These are phyloP conservation scores for Citrus medica DNA, from an alignment of 345 rosid species.

Conservation along the genomic window DNA sequence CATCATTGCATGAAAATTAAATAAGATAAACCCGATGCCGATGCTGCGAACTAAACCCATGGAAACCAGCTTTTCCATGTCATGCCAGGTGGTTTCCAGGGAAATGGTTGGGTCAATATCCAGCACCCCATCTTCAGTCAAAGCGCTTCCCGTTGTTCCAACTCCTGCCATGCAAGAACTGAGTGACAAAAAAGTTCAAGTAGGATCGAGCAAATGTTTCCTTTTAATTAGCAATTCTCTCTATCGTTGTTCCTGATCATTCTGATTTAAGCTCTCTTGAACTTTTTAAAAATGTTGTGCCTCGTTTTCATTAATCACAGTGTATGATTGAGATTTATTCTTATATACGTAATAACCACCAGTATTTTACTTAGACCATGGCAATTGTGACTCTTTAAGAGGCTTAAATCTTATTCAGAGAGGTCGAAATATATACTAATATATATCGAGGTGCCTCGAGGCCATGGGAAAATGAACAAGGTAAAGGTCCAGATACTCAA, in stretches of 20 bases:
- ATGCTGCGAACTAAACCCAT: constrained; percentile 86
- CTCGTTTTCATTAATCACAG: too few species aligned
- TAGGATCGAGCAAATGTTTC: not conserved
- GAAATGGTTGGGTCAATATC: constrained; percentile 79
- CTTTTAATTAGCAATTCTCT: not conserved
- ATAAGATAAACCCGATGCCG: constrained; percentile 53
- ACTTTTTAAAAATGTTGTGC: too few species aligned
- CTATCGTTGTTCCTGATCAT: too few species aligned
- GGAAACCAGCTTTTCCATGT: constrained; percentile 84
- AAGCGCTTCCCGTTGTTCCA: constrained; percentile 66
- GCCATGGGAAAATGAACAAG: constrained; percentile 88
- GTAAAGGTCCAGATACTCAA: constrained; percentile 81
- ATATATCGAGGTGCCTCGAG: constrained; percentile 57
- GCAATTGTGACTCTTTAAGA: not conserved
- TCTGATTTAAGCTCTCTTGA: too few species aligned
- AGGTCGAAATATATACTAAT: not conserved
- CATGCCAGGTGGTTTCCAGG: constrained; percentile 83
- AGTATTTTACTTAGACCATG: too few species aligned
- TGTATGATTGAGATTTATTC: too few species aligned
- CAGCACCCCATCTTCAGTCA: constrained; percentile 69
- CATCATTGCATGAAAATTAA: not conserved
- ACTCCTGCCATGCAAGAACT: constrained; percentile 40
- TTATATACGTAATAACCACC: too few species aligned
- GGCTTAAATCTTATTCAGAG: not conserved
- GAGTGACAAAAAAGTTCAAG: not conserved